Conservation (phyloP, 805 yeast species). For the Monosporozyma yasuniensis region DNA sequence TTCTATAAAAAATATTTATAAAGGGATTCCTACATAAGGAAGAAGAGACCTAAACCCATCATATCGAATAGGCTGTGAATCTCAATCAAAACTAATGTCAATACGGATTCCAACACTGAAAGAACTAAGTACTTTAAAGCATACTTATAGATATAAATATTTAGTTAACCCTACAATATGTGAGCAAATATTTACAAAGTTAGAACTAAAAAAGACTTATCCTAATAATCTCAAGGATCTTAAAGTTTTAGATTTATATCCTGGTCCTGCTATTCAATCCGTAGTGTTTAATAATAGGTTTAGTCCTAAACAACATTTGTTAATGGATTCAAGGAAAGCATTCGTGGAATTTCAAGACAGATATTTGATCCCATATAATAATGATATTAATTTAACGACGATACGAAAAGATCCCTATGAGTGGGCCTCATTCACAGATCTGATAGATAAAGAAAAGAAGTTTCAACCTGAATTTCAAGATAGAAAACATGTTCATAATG, state of each 20-base stretch:
- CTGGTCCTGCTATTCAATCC: constrained; percentile 54
- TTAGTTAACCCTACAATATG: constrained; percentile 17
- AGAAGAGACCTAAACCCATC: too few species aligned
- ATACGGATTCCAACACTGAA: constrained; percentile 1
- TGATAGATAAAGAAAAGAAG: constrained; percentile 39
- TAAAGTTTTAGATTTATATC: constrained; percentile 50
- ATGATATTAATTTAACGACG: background rate
- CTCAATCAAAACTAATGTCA: background rate
- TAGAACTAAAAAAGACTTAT: constrained; percentile 33
- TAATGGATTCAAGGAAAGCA: constrained; percentile 45
- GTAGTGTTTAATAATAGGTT: constrained; percentile 51
- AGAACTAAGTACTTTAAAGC: constrained; percentile 12
- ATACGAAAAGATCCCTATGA: constrained; percentile 44
- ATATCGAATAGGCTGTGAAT: too few species aligned
- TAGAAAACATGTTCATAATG: constrained; percentile 40
- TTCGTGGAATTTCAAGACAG: constrained; percentile 13
- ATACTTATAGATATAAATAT: constrained; percentile 19
- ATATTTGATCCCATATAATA: background rate
- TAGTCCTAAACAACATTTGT: constrained; percentile 53
- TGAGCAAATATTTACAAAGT: constrained; percentile 37
- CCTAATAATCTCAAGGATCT: constrained; percentile 29
- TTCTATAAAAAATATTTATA: background rate
- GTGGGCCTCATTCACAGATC: constrained; percentile 51
- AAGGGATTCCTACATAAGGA: background rate
- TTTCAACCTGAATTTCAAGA: constrained; percentile 33